Base-by-base conservation (phyloP, 169 alveolate genomes). In the Plasmodium gaboni region DNA sequence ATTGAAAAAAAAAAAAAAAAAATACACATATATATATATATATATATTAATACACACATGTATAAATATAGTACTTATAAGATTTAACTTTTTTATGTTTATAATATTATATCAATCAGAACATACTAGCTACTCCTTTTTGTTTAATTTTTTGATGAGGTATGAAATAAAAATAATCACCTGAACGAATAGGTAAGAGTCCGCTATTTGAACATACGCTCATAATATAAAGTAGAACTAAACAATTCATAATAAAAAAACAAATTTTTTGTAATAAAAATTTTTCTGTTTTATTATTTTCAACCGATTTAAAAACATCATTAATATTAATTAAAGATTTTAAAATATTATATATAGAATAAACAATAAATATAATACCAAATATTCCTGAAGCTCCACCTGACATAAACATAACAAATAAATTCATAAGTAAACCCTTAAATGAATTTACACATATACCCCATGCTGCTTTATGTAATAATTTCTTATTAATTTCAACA, bases 341-440 rank as follows among this genome's bases (percentile, higher is more conserved):
- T 67, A 80, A 67, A 32, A 80, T 80, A 38, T 80, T 80, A 28
- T 80, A 80, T 12, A 67, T 70, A 10, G 90, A 80, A 48, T 80
- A 80, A n/a, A 80, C 61, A 9, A 80, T 68, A 80, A 80, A 80
- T 67, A 80, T 80, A 4, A 80, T 80, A 44, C 90, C 90, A 67
- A 80, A 80, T 3, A 80, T 80, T 6, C 90, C 90, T 17, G 90
- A 80, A 10, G 90, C 90, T 6, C 90, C 90, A 12, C 90, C 90
- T 3, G 90, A 80, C 90, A 80, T 80, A 46, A 67, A 80, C 90
- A 80, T 80, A 60, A 80, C 90, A 68, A 80, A 80, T 67, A 80
- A n/a, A 42, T 80, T 80, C 90, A 80, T 80, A 28, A 68, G 32
- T 51, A 80, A 55, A 19, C 90, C 90, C 68, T 80, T 80, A 70